Evolutionary conservation across 2,329 filamentous ascomycete species (phyloP).

Genomic region (Gyromitra esculenta): DNA sequence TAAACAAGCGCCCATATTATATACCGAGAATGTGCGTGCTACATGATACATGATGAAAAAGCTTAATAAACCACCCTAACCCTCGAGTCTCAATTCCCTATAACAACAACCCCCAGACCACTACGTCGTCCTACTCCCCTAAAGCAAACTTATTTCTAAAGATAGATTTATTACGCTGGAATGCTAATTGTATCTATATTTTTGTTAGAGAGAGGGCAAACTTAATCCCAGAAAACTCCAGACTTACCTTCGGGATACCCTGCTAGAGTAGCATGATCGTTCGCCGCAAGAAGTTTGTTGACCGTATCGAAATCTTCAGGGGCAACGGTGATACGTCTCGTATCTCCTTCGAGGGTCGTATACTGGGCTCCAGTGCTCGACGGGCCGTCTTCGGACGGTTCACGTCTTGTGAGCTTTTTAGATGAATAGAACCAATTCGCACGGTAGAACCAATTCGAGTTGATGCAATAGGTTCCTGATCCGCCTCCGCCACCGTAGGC

Average conservation of each 20-base stretch:
- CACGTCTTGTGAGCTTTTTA: neutral
- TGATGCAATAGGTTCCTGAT: conserved; percentile 18
- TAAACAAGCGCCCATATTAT: no score
- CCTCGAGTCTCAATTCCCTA: no score
- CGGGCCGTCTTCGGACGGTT: neutral
- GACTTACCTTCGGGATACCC: conserved; percentile 17
- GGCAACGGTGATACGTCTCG: neutral
- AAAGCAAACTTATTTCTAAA: neutral
- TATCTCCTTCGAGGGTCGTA: neutral
- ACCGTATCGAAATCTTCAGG: conserved; percentile 8
- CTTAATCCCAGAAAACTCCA: neutral
- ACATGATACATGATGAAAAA: no score
- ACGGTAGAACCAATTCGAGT: neutral
- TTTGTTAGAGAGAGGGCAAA: neutral
- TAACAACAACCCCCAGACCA: no score
- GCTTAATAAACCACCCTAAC: no score
- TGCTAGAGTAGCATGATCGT: conserved; percentile 4
- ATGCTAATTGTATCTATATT: neutral
- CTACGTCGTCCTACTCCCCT: no score
- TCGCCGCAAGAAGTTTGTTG: neutral
- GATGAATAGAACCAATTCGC: neutral
- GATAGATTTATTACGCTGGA: neutral
- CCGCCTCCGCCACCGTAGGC: neutral
- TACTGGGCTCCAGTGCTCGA: conserved; percentile 18
- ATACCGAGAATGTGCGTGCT: no score